phyloP scores from a whole-genome alignment of 208 protist genomes.

The Blastocrithidia nonstop region DNA sequence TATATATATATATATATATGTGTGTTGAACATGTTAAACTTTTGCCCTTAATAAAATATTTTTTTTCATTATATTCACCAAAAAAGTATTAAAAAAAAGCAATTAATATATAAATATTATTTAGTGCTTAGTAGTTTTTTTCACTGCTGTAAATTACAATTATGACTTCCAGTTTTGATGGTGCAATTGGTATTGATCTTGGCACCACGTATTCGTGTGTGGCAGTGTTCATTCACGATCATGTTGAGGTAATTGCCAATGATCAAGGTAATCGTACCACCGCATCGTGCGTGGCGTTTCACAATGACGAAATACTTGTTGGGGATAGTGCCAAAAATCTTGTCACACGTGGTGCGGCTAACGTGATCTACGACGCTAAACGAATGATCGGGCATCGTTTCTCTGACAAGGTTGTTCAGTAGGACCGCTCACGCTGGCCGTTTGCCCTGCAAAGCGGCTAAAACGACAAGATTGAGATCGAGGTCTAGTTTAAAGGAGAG shows the following conservation, averaged over 20 bases:
- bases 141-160: background rate
- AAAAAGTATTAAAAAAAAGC: conserved; percentile 2
- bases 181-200: conserved; percentile 86
- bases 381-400: conserved; percentile 88
- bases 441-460: conserved; percentile 81
- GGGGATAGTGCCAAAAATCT: conserved; percentile 93
- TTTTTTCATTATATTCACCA: background rate
- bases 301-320: conserved; percentile 88
- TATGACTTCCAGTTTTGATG: conserved; percentile 14
- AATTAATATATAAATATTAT: conserved; percentile 2
- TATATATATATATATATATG: background rate
- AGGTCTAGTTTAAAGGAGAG: conserved; percentile 39
- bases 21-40: background rate
- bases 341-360: conserved; percentile 66
- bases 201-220: conserved; percentile 95
- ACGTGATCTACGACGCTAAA: conserved; percentile 94
- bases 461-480: conserved; percentile 19
- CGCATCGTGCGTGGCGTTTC: conserved; percentile 98
- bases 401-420: conserved; percentile 74
- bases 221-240: conserved; percentile 69
- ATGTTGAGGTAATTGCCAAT: conserved; percentile 97
- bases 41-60: conserved; percentile 1
- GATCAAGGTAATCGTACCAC: conserved; percentile 98
- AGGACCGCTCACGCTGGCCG: conserved; percentile 90
- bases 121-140: conserved; percentile 2